phyloP scores from a whole-genome alignment of 2,329 filamentous ascomycete genomes.

The Arthrobotrys sinensis region DNA sequence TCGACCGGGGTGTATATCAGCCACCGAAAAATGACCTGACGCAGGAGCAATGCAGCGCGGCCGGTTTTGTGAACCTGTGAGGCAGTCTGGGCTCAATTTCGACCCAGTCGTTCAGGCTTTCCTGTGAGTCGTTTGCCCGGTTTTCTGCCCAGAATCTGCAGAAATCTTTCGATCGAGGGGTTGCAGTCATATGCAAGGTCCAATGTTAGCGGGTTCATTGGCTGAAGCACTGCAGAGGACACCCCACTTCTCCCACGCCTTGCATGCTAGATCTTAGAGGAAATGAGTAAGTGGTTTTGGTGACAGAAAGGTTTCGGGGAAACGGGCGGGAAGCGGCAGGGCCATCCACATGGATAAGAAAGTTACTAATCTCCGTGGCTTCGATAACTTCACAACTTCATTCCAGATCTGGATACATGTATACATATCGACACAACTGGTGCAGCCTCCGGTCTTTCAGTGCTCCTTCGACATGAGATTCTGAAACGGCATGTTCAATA shows the following conservation, averaged over 20 bases:
- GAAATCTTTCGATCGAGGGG: constrained; percentile 36
- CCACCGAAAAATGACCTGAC: constrained; percentile 27
- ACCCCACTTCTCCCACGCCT: constrained; percentile 39
- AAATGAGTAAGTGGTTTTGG: constrained; percentile 35
- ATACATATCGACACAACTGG: too few relatives aligned
- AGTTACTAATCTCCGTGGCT: neutral
- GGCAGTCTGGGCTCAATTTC: constrained; percentile 36
- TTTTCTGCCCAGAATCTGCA: constrained; percentile 13
- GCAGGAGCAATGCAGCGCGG: constrained; percentile 38
- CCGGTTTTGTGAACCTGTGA: constrained; percentile 31
- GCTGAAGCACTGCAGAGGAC: constrained; percentile 13
- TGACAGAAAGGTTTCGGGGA: constrained; percentile 48
- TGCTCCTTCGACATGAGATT: too few relatives aligned
- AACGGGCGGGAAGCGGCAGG: constrained; percentile 43
- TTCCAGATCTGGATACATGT: too few relatives aligned
- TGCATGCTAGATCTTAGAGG: constrained; percentile 30
- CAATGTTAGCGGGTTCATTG: constrained; percentile 36
- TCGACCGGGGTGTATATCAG: constrained; percentile 49
- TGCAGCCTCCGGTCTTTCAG: too few relatives aligned
- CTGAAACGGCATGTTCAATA: too few relatives aligned
- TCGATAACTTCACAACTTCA: neutral
- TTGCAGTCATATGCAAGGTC: constrained; percentile 34
- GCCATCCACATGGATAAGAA: constrained; percentile 4
- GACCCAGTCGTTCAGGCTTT: constrained; percentile 45
- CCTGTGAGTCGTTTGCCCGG: constrained; percentile 14